Conservation (phyloP, 1,284 basidiomycete species). For the Stygiomarasmius scandens region DNA sequence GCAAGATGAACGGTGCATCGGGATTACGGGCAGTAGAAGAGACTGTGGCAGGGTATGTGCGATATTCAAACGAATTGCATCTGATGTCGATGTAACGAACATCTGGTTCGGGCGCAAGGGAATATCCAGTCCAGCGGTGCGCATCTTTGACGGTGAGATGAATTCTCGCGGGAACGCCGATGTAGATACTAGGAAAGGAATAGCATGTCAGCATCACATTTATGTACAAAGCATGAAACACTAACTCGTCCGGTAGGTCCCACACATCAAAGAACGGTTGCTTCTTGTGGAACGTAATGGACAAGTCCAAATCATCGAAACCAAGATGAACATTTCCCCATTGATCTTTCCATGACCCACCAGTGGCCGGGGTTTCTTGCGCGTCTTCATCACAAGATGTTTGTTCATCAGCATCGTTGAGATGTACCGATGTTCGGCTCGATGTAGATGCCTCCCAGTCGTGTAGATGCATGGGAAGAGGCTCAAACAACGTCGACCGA, state of each 20-base stretch:
- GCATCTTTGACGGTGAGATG: constrained; percentile 10
- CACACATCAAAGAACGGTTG: constrained; percentile 15
- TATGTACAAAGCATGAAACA: neutral
- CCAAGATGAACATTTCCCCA: constrained; percentile 7
- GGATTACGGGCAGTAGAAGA: neutral
- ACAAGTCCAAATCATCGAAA: constrained; percentile 8
- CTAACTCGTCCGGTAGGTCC: constrained; percentile 13
- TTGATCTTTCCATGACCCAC: constrained; percentile 9
- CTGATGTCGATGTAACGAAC: constrained; percentile 15
- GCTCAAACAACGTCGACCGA: constrained; percentile 8
- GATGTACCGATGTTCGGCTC: neutral
- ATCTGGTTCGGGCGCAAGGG: constrained; percentile 12
- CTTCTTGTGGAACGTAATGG: constrained; percentile 14
- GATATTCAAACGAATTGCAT: constrained; percentile 14
- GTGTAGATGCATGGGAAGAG: constrained; percentile 10
- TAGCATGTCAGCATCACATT: neutral
- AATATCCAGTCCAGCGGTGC: constrained; percentile 5
- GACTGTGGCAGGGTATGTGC: neutral
- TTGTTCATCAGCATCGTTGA: constrained; percentile 11
- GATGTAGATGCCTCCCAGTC: constrained; percentile 10
- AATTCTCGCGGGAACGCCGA: constrained; percentile 10
- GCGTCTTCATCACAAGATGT: constrained; percentile 3
- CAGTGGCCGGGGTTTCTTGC: neutral
- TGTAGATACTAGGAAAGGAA: constrained; percentile 8
- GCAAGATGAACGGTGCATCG: neutral